Evolutionary conservation across 805 yeast genomes (phyloP).

Genomic region (Schizosaccharomyces osmophilus): DNA sequence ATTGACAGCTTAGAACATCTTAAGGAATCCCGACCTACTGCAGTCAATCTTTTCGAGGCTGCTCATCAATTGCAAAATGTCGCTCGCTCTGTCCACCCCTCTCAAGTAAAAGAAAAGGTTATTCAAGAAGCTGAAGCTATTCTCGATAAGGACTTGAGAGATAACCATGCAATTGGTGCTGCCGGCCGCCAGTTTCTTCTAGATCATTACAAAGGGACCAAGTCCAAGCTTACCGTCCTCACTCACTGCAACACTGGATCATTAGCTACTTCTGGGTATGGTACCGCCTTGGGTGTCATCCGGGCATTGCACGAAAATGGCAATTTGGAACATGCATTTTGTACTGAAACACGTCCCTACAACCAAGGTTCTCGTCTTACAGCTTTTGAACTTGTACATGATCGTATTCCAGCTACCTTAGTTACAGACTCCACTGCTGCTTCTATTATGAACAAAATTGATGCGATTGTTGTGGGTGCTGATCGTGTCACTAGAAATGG

Average conservation of each 20-base stretch:
- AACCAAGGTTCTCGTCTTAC: slow-evolving; percentile 89
- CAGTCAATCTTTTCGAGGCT: slow-evolving; percentile 73
- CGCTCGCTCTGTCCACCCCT: slow-evolving; percentile 7
- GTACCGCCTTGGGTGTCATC: slow-evolving; percentile 84
- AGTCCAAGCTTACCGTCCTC: slow-evolving; percentile 37
- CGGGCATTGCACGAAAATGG: slow-evolving; percentile 35
- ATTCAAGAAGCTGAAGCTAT: slow-evolving; percentile 21
- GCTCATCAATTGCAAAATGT: slow-evolving; percentile 24
- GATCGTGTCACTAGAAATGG: slow-evolving; percentile 85
- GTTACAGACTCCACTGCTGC: slow-evolving; percentile 84
- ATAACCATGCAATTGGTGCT: slow-evolving; percentile 54
- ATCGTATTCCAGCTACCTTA: slow-evolving; percentile 64
- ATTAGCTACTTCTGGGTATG: slow-evolving; percentile 89
- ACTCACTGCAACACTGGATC: slow-evolving; percentile 95
- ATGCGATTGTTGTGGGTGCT: slow-evolving; percentile 80
- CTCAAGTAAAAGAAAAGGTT: slow-evolving; percentile 6
- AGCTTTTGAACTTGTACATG: slow-evolving; percentile 71
- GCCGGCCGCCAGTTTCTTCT: slow-evolving; percentile 52
- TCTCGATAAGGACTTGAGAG: slow-evolving; percentile 52
- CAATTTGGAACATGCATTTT: slow-evolving; percentile 37
- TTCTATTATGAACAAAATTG: slow-evolving; percentile 56
- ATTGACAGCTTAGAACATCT: slow-evolving; percentile 33
- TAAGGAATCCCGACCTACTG: slow-evolving; percentile 73
- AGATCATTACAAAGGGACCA: not conserved
- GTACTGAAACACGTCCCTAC: slow-evolving; percentile 87